Evolutionary conservation across 1,284 basidiomycete genomes (phyloP).

Genomic region (Dichomitus squalens): DNA sequence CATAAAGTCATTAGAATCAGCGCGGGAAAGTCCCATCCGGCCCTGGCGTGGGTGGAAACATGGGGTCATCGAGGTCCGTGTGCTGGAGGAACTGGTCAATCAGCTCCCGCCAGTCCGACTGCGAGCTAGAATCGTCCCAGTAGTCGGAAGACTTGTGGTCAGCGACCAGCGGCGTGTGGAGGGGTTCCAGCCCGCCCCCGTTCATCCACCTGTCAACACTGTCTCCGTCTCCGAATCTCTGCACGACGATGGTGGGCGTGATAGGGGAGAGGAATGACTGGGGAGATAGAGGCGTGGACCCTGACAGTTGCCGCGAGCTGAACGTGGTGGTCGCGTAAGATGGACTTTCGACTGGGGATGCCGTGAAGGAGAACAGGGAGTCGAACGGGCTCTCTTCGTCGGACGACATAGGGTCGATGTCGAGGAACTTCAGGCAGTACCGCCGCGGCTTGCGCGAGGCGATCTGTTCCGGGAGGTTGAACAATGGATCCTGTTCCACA

Average conservation of each 20-base stretch:
- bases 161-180: slow-evolving; percentile 18
- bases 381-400: slow-evolving; percentile 33
- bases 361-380: slow-evolving; percentile 47
- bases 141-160: slow-evolving; percentile 17
- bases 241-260: slow-evolving; percentile 15
- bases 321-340: slow-evolving; percentile 16
- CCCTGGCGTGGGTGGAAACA: slow-evolving; percentile 10
- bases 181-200: slow-evolving; percentile 18
- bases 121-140: slow-evolving; percentile 13
- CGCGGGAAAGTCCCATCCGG: background rate
- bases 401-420: slow-evolving; percentile 16
- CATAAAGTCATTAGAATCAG: background rate
- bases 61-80: slow-evolving; percentile 10
- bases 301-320: background rate
- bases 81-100: slow-evolving; percentile 22
- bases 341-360: slow-evolving; percentile 35
- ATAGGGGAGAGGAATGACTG: slow-evolving; percentile 13
- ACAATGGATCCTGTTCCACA: slow-evolving; percentile 19
- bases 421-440: slow-evolving; percentile 20
- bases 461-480: slow-evolving; percentile 10
- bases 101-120: slow-evolving; percentile 25
- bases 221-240: slow-evolving; percentile 10
- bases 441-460: slow-evolving; percentile 12
- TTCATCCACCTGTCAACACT: slow-evolving; percentile 22
- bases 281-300: background rate